These are phyloP conservation scores for Datisca glomerata DNA, from an alignment of 306 rosid species.

Conservation along the genomic window DNA sequence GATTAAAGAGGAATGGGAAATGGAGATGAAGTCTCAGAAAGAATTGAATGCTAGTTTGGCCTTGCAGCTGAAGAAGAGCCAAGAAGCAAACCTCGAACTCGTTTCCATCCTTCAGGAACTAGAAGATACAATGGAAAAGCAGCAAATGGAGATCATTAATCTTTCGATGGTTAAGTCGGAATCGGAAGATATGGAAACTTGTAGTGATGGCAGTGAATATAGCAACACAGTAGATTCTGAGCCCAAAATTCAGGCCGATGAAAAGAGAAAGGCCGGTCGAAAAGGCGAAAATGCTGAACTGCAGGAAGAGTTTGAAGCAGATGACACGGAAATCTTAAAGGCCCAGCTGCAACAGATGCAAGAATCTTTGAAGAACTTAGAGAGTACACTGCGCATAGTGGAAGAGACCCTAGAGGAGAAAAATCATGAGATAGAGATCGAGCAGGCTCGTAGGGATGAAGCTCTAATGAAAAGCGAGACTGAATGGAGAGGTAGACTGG, in stretches of 20 bases:
- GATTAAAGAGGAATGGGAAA: constrained; percentile 24
- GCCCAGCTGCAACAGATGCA: constrained; percentile 10
- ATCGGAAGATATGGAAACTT: constrained; percentile 17
- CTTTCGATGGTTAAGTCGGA: constrained; percentile 22
- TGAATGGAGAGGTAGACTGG: constrained; percentile 19
- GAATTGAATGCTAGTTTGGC: constrained; percentile 47
- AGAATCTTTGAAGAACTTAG: constrained; percentile 21
- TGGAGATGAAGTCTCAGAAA: constrained; percentile 44
- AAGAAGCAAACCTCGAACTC: constrained; percentile 54
- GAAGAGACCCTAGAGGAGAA: constrained; percentile 25
- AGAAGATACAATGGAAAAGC: constrained; percentile 45
- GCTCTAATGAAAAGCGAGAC: constrained; percentile 8
- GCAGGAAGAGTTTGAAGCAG: constrained; percentile 30
- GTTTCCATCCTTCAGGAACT: constrained; percentile 54
- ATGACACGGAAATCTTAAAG: constrained; percentile 21
- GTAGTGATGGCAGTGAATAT: constrained; percentile 18
- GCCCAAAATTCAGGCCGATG: constrained; percentile 12
- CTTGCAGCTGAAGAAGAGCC: constrained; percentile 38
- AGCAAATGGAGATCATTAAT: constrained; percentile 30
- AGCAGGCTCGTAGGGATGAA: constrained; percentile 9
- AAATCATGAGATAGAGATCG: constrained; percentile 20
- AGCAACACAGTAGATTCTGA: constrained; percentile 24
- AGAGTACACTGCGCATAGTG: constrained; percentile 18
- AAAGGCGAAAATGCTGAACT: constrained; percentile 15
- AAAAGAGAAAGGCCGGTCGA: constrained; percentile 15